These are phyloP conservation scores for Panaeolus papilionaceus DNA, from an alignment of 768 basidiomycete genomes.

Conservation along the genomic window DNA sequence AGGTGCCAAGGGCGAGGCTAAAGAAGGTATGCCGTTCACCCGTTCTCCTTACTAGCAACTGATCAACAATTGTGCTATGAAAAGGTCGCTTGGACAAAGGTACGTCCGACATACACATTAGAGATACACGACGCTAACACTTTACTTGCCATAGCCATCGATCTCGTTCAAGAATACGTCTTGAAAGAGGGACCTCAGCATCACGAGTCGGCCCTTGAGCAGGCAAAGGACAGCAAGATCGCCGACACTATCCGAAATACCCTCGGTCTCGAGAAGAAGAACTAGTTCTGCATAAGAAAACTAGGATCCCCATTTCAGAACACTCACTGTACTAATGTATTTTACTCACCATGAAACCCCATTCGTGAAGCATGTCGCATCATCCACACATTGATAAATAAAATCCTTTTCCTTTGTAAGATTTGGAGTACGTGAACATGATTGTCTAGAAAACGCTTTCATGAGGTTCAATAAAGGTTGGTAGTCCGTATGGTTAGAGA, in stretches of 20 bases:
- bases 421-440: not conserved
- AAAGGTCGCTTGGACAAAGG: slow-evolving; percentile 28
- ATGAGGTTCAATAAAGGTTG: too few relatives aligned
- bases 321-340: not conserved
- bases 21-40: slow-evolving; percentile 20
- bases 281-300: not conserved
- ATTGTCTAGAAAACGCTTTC: too few relatives aligned
- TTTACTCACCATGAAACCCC: slow-evolving; percentile 1
- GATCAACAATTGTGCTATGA: not conserved
- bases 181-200: slow-evolving; percentile 38
- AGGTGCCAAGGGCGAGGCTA: slow-evolving; percentile 25
- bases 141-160: slow-evolving; percentile 26
- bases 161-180: slow-evolving; percentile 33
- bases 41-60: not conserved
- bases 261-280: slow-evolving; percentile 23
- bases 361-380: too few relatives aligned
- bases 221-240: slow-evolving; percentile 42
- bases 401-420: not conserved
- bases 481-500: too few relatives aligned
- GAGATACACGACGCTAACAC: not conserved
- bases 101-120: not conserved
- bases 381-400: not conserved
- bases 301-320: not conserved
- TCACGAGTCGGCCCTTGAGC: slow-evolving; percentile 42
- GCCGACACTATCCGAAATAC: slow-evolving; percentile 34